These are phyloP conservation scores for Wallacemonas sp. DNA, from an alignment of 208 protist species.

Conservation along the genomic window DNA sequence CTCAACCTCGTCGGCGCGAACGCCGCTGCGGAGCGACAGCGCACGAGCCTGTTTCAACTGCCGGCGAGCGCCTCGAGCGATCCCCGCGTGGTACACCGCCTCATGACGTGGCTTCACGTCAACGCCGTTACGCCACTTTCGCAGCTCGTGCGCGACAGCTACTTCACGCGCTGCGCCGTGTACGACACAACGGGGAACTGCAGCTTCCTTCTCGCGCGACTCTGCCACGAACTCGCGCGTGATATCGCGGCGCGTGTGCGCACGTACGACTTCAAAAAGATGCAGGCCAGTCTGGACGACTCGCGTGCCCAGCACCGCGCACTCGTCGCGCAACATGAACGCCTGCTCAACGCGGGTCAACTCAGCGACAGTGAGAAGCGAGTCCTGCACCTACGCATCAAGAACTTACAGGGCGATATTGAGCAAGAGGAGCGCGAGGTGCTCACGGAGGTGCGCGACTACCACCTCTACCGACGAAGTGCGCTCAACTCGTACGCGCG, in stretches of 20 bases:
- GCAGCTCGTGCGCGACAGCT: conserved; percentile 70
- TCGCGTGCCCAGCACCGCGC: conserved; percentile 27
- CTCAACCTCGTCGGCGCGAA: too few species aligned
- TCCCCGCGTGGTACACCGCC: conserved; percentile 52
- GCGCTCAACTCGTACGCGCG: conserved; percentile 74
- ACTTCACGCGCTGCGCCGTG: conserved; percentile 38
- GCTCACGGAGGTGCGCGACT: conserved; percentile 31
- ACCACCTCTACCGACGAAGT: conserved; percentile 70
- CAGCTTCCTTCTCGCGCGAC: conserved; percentile 53
- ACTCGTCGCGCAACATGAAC: conserved; percentile 29
- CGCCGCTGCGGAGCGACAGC: not conserved
- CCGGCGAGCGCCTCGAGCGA: conserved; percentile 19
- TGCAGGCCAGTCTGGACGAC: conserved; percentile 38
- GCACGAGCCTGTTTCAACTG: conserved; percentile 9
- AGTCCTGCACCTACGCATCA: conserved; percentile 48
- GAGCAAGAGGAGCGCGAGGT: conserved; percentile 54
- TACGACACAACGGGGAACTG: conserved; percentile 49
- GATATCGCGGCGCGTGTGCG: conserved; percentile 49
- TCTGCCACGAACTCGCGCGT: conserved; percentile 60
- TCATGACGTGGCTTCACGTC: conserved; percentile 54
- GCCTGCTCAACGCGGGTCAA: conserved; percentile 12
- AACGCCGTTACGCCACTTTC: conserved; percentile 52
- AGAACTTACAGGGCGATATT: conserved; percentile 43
- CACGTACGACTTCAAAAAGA: conserved; percentile 43
- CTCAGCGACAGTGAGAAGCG: conserved; percentile 41